Base-by-base conservation (phyloP, 352 stramenopile genomes). In the Pythium aphanidermatum region DNA sequence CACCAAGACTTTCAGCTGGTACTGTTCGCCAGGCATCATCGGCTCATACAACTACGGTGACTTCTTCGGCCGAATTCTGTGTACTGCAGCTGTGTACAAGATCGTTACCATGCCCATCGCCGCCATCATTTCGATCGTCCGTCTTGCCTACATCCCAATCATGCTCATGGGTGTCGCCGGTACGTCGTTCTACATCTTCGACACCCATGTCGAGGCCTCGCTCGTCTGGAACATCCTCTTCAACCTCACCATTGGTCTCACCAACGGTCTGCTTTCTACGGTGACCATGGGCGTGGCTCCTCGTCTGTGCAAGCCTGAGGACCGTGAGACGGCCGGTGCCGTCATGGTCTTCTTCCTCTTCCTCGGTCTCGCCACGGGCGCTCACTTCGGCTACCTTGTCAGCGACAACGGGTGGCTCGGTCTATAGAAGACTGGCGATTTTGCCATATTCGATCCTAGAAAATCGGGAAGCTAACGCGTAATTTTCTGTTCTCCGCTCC, bases 1-100 rank as follows among this genome's bases (percentile, higher is more conserved):
- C 41, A 27, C 16, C 2, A 35, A 30, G 24, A 47, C 48, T 24
- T 11, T 9, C 13, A 20, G 30, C 17, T 71, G 62, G 62, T 65
- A 61, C 33, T 55, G 40, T 43, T 49, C 57, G 30, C 58, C 62
- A 3, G 62, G 62, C 20, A 61, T 71, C 36, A 68, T 71, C 27
- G 58, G 45, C 17, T 47, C 38, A 19, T 71, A 57, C 51, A 71
- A 64, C 58, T 71, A 58, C 60, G 62, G 62, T 25, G 58, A 71
- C 30, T 59, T 65, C 36, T 36, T 67, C 17, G 62, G 62, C 12
- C 62, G 62, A 41, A 37, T 67, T 23, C 25, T 65, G 17, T 62
- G 36, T 25, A 61, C 46, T 12, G 53, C 50, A 12, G 36, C 38
- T 13, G 48, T 59, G 11, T 63, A 59, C 46, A 58, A 52, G 4